These are phyloP conservation scores for Pilatotrama ljubarskyi DNA, from an alignment of 768 basidiomycete genomes.

Conservation along the genomic window DNA sequence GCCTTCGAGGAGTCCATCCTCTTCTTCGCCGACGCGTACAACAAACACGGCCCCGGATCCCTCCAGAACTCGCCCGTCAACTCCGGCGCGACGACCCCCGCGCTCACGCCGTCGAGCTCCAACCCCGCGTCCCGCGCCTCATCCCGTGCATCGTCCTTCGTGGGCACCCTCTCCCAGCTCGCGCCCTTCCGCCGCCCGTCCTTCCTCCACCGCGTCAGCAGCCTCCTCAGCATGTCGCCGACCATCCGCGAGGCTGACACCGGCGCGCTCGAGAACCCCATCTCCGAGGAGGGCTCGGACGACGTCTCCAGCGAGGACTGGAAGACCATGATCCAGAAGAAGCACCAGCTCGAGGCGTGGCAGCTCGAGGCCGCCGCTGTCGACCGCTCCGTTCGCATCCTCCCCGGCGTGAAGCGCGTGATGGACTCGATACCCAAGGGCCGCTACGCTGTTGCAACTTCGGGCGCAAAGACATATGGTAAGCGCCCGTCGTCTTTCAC, in stretches of 20 bases:
- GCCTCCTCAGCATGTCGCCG: slow-evolving; percentile 40
- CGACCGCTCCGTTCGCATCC: slow-evolving; percentile 65
- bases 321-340: slow-evolving; percentile 27
- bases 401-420: slow-evolving; percentile 67
- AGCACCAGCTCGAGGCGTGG: slow-evolving; percentile 48
- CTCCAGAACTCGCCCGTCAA: slow-evolving; percentile 29
- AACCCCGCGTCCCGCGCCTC: slow-evolving; percentile 43
- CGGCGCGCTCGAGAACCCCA: slow-evolving; percentile 35
- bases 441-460: slow-evolving; percentile 73
- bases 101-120: slow-evolving; percentile 39
- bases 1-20: slow-evolving; percentile 67
- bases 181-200: slow-evolving; percentile 45
- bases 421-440: slow-evolving; percentile 65
- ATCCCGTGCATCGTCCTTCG: slow-evolving; percentile 48
- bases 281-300: slow-evolving; percentile 29
- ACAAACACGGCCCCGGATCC: slow-evolving; percentile 43
- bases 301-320: slow-evolving; percentile 7
- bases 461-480: slow-evolving; percentile 72
- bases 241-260: slow-evolving; percentile 34
- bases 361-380: slow-evolving; percentile 55
- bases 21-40: slow-evolving; percentile 63
- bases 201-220: slow-evolving; percentile 43
- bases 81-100: slow-evolving; percentile 45
- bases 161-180: slow-evolving; percentile 27
- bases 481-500: slow-evolving; percentile 21